Evolutionary conservation across 1,284 basidiomycete genomes (phyloP).

Genomic region (Ceratobasidium sp.): DNA sequence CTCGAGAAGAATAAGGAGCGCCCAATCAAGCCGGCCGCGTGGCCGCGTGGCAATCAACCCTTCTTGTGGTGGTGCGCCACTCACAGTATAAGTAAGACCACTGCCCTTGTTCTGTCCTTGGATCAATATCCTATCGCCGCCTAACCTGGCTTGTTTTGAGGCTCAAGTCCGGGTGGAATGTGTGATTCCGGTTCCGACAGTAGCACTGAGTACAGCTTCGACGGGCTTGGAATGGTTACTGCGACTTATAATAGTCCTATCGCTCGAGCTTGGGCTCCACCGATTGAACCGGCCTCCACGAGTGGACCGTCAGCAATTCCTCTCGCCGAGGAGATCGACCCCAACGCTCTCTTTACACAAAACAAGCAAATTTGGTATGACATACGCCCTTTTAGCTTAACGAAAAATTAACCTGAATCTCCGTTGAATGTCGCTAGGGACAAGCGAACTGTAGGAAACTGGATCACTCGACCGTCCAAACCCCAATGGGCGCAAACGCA

Average conservation of each 20-base stretch:
- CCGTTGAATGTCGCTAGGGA: neutral
- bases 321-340: neutral
- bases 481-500: constrained; percentile 11
- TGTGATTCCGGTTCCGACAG: neutral
- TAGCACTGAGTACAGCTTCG: neutral
- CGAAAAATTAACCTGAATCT: neutral
- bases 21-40: no score
- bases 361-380: constrained; percentile 15
- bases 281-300: neutral
- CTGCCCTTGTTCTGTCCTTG: no score
- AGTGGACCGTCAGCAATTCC: neutral
- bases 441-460: constrained; percentile 24
- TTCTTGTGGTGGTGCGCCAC: no score
- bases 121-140: no score
- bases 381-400: neutral
- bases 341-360: constrained; percentile 2
- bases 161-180: neutral
- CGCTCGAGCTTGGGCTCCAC: neutral
- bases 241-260: neutral
- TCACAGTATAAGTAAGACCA: no score
- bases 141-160: neutral
- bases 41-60: no score
- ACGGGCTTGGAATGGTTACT: neutral
- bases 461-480: constrained; percentile 10
- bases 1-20: no score